Base-by-base conservation (phyloP, 1,139 yeast species). In the Sugiyamaella castrensis region DNA sequence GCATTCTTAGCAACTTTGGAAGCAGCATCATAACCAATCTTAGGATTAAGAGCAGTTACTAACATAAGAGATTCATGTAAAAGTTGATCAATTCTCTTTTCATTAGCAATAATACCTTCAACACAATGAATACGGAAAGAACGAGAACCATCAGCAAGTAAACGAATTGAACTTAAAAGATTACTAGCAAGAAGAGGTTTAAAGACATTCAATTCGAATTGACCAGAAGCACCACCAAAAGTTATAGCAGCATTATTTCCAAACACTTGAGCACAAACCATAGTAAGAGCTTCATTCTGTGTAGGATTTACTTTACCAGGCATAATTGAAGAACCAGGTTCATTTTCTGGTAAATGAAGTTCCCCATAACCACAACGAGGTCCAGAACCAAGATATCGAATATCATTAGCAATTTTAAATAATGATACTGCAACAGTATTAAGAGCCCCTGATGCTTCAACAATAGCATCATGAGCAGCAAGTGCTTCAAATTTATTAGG, bases 281-380 rank as follows among this genome's bases (percentile, higher is more conserved):
- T 95, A 57, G 98, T 92, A 71, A 92, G 76, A 49, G 98, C 98
- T 77, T 92, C 98, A 71, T 91, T 91, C 76, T 92, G 98, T 52
- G 98, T 92, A 59, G 98, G 98, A 79, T 92, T 92, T 57, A 92
- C 98, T 76, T 92, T 92, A 68, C 98, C 98, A 48, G 98, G 98
- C 98, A 94, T 92, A 71, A 92, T 92, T 29, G 97, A 88, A 53
- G 97, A 88, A 67, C 98, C 98, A 52, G 98, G 98, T 74, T 92
- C 98, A 71, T 94, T 94, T 76, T 91, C 98, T 57, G 98, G 98
- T 61, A 92, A 77, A 29, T 89, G 69, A 63, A 92, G 81, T 74
- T 92, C 98, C 51, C 98, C 98, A 73, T 92, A 92, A 53, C 98
- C 98, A 74, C 98, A 92, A 75, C 98, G 84, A 67, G 98, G 98